Base-by-base conservation (phyloP, 1,284 basidiomycete species). In the Caloboletus firmus region DNA sequence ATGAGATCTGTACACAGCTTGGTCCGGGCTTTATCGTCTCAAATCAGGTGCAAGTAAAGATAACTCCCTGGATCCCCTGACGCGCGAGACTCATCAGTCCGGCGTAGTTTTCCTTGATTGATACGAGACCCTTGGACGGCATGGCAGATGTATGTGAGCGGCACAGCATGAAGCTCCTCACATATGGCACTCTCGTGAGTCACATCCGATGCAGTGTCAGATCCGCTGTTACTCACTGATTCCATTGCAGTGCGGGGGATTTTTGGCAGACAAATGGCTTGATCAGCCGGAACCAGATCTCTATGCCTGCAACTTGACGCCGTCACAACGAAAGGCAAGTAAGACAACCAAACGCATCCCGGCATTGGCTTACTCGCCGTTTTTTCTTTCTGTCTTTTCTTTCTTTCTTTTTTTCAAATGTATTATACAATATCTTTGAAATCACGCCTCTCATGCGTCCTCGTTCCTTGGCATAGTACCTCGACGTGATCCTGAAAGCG, bases 241-340 rank as follows among this genome's bases (percentile, higher is more conserved):
- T 30, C 34, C 20, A 46, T 54, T 56, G 58, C 59, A 92, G 89
- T 92, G 90, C 60, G 89, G 89, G 9, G 90, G 89, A 6, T 91
- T 93, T 66, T 75, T 93, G 45, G 75, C 89, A 0, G 89, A 92
- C 67, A 78, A 79, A 58, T 93, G 89, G 87, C 76, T 92, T 15
- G 76, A 78, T 51, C 66, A 78, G 56, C 76, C 82, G 10, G 83
- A 89, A 62, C 89, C 89, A 5, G 87, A 91, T 72, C 74, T 79
- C 6, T 92, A 92, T 61, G 75, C 80, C 12, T 79, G 79, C 24
- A 70, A 65, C 42, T 64, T 74, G 60, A 91, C 88, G 0, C 90
- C 90, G 3, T 91, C 89, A 2, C 89, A 91, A 67, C 77, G 89
- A 62, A 92, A 92, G 82, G 89, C 83, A 60, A 63, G 74, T 52